Evolutionary conservation across 1,284 basidiomycete species (phyloP), one percentile per base, ranked within the genome.

Genomic region (Termitomyces sp.): DNA sequence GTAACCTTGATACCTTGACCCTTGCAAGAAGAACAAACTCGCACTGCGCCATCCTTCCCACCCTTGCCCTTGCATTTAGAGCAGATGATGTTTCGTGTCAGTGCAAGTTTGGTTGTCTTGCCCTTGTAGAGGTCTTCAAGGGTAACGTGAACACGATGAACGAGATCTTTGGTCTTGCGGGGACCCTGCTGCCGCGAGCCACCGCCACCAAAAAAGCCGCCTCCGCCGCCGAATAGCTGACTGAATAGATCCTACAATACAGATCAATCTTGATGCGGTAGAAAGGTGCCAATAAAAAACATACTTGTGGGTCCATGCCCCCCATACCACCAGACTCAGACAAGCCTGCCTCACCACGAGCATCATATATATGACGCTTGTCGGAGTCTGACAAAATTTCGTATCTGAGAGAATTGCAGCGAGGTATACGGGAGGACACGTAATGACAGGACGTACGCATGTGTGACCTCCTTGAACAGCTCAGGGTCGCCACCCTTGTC

Each of bases 111-210:
- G 53, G 95, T 94, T 5, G 94, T 92, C 77, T 99, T 99, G 74
- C 97, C 96, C 72, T 91, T 93, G 85, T 98, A 99, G 8, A 99
- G 84, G 72, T 99, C 97, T 74, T 99, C 96, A 65, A 99, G 86
- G 41, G 94, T 87, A 65, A 98, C 96, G 67, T 90, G 84, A 64
- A 99, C 92, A 58, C 95, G 92, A 77, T 99, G 97, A 9, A 98
- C 90, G 62, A 99, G 90, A 72, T 99, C 97, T 73, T 98, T 98
- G 61, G 95, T 98, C 72, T 92, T 95, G 67, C 92, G 89, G n/a
- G 91, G 89, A n/a, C 93, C 94, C 54, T 80, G 78, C 7, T 81
- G 82, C 52, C 88, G 78, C 10, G 50, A 70, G 5, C 81, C 86
- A 2, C 84, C 83, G 54, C 85, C 86, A 19, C 81, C 83, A 39